Percentiles rank a stretch among this genome's conserved stretches.
Conservation (phyloP, 164 flowering plant species). For the Stephania yunnanensis region DNA sequence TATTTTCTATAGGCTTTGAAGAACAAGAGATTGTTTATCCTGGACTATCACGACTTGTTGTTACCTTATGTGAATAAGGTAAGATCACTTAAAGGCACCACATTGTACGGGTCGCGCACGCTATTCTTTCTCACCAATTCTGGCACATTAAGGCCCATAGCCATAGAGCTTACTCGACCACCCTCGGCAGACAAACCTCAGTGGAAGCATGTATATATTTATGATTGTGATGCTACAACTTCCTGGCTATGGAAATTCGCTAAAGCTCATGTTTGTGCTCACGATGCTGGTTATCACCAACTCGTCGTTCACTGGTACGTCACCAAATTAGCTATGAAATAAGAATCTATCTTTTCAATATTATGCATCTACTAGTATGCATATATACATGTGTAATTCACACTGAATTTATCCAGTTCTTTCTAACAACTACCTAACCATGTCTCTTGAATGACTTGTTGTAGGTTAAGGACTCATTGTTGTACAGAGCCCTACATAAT, state of each 20-base stretch:
- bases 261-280: slow-evolving; percentile 38
- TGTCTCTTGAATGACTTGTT: neutral
- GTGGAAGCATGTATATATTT: slow-evolving; percentile 24
- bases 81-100: slow-evolving; percentile 21
- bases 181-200: slow-evolving; percentile 10
- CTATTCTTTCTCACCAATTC: slow-evolving; percentile 22
- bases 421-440: too few relatives aligned
- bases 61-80: slow-evolving; percentile 31
- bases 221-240: slow-evolving; percentile 20
- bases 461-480: slow-evolving; percentile 70
- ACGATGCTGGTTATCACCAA: slow-evolving; percentile 36
- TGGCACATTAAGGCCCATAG: slow-evolving; percentile 25
- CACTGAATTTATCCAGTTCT: too few relatives aligned
- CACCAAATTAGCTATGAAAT: too few relatives aligned
- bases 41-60: slow-evolving; percentile 56
- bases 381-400: too few relatives aligned
- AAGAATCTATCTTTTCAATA: too few relatives aligned
- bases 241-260: slow-evolving; percentile 38
- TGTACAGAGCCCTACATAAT: slow-evolving; percentile 63
- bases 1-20: slow-evolving; percentile 24
- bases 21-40: slow-evolving; percentile 27
- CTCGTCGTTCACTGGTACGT: slow-evolving; percentile 32
- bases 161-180: slow-evolving; percentile 34
- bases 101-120: slow-evolving; percentile 32
- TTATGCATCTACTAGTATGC: too few relatives aligned